phyloP scores from a whole-genome alignment of 2,329 filamentous ascomycete genomes.

The Fusarium secorum region DNA sequence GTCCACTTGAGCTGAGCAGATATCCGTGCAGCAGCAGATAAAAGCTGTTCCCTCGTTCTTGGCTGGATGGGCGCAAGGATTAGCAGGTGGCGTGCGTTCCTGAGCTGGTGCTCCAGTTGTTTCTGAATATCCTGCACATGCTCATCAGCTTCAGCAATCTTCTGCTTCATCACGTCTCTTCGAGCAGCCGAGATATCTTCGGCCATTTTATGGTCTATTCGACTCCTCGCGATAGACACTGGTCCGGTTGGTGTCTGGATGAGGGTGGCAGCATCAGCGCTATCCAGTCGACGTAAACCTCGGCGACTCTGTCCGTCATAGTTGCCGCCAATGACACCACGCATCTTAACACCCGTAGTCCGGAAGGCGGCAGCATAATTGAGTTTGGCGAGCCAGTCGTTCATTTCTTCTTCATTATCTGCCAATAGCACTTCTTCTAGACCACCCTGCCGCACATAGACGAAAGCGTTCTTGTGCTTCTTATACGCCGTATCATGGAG shows the following conservation, averaged over 20 bases:
- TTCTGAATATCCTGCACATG: conserved; percentile 77
- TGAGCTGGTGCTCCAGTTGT: conserved; percentile 81
- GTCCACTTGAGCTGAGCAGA: conserved; percentile 92
- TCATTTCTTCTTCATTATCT: conserved; percentile 89
- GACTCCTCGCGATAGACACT: conserved; percentile 75
- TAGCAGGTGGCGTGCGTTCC: conserved; percentile 89
- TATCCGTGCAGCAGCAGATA: conserved; percentile 84
- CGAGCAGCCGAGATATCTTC: conserved; percentile 86
- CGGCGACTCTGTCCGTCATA: conserved; percentile 83
- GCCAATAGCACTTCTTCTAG: conserved; percentile 91
- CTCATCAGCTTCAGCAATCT: conserved; percentile 83
- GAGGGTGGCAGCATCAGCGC: conserved; percentile 64
- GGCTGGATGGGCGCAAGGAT: conserved; percentile 89
- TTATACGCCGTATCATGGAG: conserved; percentile 86
- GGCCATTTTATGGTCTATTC: conserved; percentile 81
- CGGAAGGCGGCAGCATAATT: conserved; percentile 97
- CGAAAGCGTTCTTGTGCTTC: conserved; percentile 94
- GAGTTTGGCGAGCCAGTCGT: conserved; percentile 94
- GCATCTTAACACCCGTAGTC: conserved; percentile 88
- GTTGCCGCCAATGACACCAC: conserved; percentile 82
- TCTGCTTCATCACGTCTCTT: conserved; percentile 81
- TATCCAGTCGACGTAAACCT: conserved; percentile 75
- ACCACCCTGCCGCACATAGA: conserved; percentile 86
- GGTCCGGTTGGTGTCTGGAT: conserved; percentile 77
- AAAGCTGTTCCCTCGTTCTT: conserved; percentile 85